phyloP scores from a whole-genome alignment of 768 basidiomycete genomes.

The Russula emetica region DNA sequence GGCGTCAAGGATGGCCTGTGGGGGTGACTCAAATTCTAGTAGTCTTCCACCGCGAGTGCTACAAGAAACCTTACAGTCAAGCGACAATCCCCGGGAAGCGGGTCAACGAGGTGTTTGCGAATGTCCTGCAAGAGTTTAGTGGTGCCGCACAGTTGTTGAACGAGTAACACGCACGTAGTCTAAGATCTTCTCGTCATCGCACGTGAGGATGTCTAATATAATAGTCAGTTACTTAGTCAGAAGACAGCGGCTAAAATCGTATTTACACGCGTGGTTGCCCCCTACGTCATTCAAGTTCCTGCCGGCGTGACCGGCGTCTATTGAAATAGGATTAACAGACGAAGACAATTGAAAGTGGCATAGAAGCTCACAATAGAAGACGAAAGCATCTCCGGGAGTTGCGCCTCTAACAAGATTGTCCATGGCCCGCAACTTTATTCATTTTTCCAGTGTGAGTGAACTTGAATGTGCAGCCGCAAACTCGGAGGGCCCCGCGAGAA shows the following conservation, averaged over 20 bases:
- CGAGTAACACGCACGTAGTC: conserved; percentile 19
- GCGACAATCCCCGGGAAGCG: conserved; percentile 23
- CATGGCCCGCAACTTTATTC: conserved; percentile 21
- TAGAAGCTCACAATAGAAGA: conserved; percentile 26
- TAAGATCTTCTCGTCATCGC: conserved; percentile 21
- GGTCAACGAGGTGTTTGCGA: conserved; percentile 22
- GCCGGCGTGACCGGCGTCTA: conserved; percentile 15
- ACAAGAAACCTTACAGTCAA: conserved; percentile 19
- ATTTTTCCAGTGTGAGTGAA: neutral
- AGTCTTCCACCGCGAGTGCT: neutral
- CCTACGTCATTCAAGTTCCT: neutral
- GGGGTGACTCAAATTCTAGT: neutral
- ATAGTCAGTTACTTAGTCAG: neutral
- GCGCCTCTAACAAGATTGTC: conserved; percentile 19
- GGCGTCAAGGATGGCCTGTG: conserved; percentile 28
- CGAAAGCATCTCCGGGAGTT: conserved; percentile 21
- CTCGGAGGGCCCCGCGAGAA: neutral
- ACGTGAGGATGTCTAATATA: conserved; percentile 10
- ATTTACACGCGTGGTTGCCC: neutral
- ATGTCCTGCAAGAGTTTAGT: conserved; percentile 17
- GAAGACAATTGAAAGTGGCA: neutral
- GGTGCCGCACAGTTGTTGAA: neutral
- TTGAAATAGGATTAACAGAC: neutral
- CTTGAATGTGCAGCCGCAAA: too few species aligned
- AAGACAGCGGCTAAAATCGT: neutral